A percentile compares a stretch with the other conserved stretches of the same genome.
phyloP scores from a whole-genome alignment of 352 stramenopile genomes.

The Phytophthora pini region DNA sequence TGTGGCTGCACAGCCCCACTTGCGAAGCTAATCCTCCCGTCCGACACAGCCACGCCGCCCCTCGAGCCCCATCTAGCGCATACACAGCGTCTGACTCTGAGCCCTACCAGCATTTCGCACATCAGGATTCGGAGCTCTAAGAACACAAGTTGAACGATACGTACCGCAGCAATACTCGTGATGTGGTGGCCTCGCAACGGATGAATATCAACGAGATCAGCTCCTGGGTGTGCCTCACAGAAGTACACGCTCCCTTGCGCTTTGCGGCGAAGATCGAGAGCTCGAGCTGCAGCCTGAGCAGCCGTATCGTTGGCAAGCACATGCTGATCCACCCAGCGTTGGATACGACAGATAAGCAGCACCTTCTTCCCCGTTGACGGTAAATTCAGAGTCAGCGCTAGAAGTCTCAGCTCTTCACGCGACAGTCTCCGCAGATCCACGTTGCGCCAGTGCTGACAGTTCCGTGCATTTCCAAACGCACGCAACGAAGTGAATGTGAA shows the following conservation, averaged over 20 bases:
- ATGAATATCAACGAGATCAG: slow-evolving; percentile 58
- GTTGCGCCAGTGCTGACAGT: slow-evolving; percentile 57
- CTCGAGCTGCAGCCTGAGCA: slow-evolving; percentile 55
- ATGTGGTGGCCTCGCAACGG: slow-evolving; percentile 72
- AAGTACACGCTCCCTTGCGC: slow-evolving; percentile 77
- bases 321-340: slow-evolving; percentile 80
- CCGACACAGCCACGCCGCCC: slow-evolving; percentile 76
- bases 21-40: slow-evolving; percentile 72
- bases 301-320: slow-evolving; percentile 66
- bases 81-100: slow-evolving; percentile 79
- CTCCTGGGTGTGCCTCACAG: slow-evolving; percentile 50
- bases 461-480: slow-evolving; percentile 59
- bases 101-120: slow-evolving; percentile 37
- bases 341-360: slow-evolving; percentile 71
- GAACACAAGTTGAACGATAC: slow-evolving; percentile 16
- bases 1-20: slow-evolving; percentile 62
- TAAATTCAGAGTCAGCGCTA: slow-evolving; percentile 71
- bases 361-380: slow-evolving; percentile 83
- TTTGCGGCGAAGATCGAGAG: slow-evolving; percentile 63
- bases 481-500: slow-evolving; percentile 61
- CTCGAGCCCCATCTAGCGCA: slow-evolving; percentile 58
- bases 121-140: slow-evolving; percentile 3
- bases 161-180: slow-evolving; percentile 62
- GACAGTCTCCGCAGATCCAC: slow-evolving; percentile 69
- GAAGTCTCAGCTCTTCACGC: slow-evolving; percentile 65